Conservation (phyloP, 495 filamentous ascomycete genomes). For the Pyrenula massariospora region DNA sequence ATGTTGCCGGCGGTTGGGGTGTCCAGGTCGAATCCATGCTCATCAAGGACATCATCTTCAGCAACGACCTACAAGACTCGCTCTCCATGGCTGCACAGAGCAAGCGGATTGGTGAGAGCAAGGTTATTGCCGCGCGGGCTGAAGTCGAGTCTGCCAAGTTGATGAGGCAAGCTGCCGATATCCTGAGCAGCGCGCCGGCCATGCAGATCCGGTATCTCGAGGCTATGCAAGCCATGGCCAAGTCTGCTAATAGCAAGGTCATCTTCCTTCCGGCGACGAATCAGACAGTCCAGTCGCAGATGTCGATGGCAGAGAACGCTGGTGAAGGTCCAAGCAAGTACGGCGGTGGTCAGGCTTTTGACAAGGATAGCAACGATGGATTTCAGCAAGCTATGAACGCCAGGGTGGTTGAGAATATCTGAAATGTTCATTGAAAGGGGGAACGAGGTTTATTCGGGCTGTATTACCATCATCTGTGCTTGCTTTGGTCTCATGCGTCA, state of each 20-base stretch:
- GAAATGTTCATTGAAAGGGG: neutral
- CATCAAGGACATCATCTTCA: constrained; percentile 99
- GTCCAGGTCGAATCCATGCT: constrained; percentile 96
- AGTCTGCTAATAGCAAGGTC: constrained; percentile 89
- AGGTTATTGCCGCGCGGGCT: constrained; percentile 92
- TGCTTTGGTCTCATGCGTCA: neutral
- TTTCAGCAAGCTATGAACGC: constrained; percentile 81
- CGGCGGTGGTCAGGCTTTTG: constrained; percentile 16
- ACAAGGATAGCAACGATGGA: constrained; percentile 36
- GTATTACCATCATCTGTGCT: neutral
- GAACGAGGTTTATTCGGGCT: neutral
- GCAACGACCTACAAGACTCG: constrained; percentile 89
- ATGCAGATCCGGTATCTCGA: constrained; percentile 99
- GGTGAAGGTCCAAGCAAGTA: constrained; percentile 51
- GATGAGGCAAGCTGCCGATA: constrained; percentile 97
- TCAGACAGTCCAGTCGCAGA: constrained; percentile 34
- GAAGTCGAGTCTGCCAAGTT: constrained; percentile 96
- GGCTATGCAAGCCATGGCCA: constrained; percentile 99
- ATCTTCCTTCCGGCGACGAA: constrained; percentile 66
- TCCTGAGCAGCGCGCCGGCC: constrained; percentile 79
- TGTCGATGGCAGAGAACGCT: constrained; percentile 36
- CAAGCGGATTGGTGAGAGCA: constrained; percentile 96
- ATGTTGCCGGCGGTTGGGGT: constrained; percentile 89
- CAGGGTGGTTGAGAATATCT: constrained; percentile 80
- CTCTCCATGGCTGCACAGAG: constrained; percentile 99